Conservation (phyloP, 768 basidiomycete genomes). For the Trametes meyenii region DNA sequence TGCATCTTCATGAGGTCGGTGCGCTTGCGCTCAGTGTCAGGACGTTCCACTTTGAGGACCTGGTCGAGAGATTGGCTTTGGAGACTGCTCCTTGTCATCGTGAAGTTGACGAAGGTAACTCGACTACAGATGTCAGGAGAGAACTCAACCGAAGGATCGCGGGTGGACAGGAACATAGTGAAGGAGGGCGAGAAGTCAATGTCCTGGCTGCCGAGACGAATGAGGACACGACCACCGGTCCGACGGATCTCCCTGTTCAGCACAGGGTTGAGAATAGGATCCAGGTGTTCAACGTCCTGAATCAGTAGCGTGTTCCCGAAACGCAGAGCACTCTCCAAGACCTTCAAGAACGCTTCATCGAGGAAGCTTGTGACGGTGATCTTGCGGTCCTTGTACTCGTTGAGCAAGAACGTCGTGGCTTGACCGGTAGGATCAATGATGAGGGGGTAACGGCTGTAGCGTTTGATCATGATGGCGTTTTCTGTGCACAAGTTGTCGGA, state of each 20-base stretch:
- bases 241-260: conserved; percentile 95
- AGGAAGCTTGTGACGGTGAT: conserved; percentile 98
- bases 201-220: conserved; percentile 95
- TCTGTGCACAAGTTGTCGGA: conserved; percentile 95
- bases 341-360: conserved; percentile 98
- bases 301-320: conserved; percentile 98
- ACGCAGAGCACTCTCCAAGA: conserved; percentile 96
- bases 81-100: conserved; percentile 97
- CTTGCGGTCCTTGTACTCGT: conserved; percentile 94
- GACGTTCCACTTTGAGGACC: conserved; percentile 94
- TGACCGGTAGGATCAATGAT: conserved; percentile 99
- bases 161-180: conserved; percentile 98
- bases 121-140: conserved; percentile 98
- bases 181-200: conserved; percentile 99
- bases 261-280: conserved; percentile 96
- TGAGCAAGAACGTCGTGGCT: conserved; percentile 90
- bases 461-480: conserved; percentile 99
- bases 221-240: conserved; percentile 95
- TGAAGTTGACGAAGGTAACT: conserved; percentile 94
- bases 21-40: conserved; percentile 93
- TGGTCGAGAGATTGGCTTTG: conserved; percentile 98
- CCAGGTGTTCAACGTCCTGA: conserved; percentile 96
- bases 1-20: conserved; percentile 98
- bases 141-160: conserved; percentile 97
- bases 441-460: conserved; percentile 96